Percentiles rank a stretch among this genome's conserved stretches.
These are phyloP conservation scores for Pterocarpus santalinus DNA, from an alignment of 306 rosid species.

Conservation along the genomic window DNA sequence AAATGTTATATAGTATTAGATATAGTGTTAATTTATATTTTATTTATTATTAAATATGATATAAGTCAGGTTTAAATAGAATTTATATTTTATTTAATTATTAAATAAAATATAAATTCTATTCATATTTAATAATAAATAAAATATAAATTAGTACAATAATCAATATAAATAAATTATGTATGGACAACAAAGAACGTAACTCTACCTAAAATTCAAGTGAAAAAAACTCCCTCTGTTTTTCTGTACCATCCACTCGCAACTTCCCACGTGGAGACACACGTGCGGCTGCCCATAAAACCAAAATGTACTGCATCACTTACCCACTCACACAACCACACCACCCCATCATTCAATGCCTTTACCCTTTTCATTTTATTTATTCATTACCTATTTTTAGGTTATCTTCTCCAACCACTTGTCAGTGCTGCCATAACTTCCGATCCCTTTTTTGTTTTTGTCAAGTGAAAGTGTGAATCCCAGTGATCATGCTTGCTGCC, in stretches of 20 bases:
- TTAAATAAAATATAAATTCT: no score
- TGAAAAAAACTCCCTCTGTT: constrained; percentile 3
- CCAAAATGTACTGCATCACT: neutral
- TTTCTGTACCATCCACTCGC: constrained; percentile 39
- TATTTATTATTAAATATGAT: no score
- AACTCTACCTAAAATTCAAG: no score
- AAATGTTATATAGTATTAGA: no score
- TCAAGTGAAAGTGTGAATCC: neutral
- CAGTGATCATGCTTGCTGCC: neutral
- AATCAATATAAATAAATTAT: no score
- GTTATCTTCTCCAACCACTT: constrained; percentile 54
- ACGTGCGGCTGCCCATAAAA: constrained; percentile 50
- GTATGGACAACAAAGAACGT: no score
- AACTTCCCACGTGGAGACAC: constrained; percentile 53
- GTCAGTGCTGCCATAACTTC: constrained; percentile 53
- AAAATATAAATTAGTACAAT: no score
- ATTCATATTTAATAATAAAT: no score
- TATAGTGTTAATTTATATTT: no score
- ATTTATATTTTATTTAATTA: no score
- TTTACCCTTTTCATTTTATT: no score
- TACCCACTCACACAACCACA: neutral
- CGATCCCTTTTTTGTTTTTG: neutral
- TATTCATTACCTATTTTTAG: constrained; percentile 30
- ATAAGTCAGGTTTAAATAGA: no score
- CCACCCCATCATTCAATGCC: neutral